Percentiles rank a stretch among this genome's conserved stretches.
phyloP scores from a whole-genome alignment of 2,329 filamentous ascomycete species.

The Alternaria gaisen region DNA sequence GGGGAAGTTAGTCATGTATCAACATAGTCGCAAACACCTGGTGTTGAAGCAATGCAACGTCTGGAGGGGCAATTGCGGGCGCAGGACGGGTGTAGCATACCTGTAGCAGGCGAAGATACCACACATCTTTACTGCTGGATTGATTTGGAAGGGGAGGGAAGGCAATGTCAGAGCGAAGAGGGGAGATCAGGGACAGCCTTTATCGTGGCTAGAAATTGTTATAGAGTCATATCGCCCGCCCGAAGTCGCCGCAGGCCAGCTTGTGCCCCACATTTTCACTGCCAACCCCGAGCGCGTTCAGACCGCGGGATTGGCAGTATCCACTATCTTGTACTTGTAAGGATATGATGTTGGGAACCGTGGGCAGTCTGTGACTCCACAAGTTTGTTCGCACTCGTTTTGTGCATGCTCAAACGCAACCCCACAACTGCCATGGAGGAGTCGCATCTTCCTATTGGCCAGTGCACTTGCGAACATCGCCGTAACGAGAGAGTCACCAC shows the following conservation, averaged over 20 bases:
- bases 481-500: neutral
- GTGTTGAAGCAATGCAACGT: conserved; percentile 5
- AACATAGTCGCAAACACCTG: conserved; percentile 15
- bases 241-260: conserved; percentile 24
- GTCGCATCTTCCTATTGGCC: conserved; percentile 24
- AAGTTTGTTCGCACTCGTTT: conserved; percentile 2
- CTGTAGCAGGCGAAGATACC: conserved; percentile 95
- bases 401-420: conserved; percentile 11
- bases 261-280: conserved; percentile 4
- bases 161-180: conserved; percentile 14
- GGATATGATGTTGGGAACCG: conserved; percentile 7
- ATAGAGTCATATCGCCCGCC: conserved; percentile 32
- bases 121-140: conserved; percentile 73
- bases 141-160: conserved; percentile 13
- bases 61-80: conserved; percentile 34
- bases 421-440: conserved; percentile 12
- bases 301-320: conserved; percentile 3
- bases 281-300: conserved; percentile 1
- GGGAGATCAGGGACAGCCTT: conserved; percentile 9
- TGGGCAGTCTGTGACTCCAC: neutral
- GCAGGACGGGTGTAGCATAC: conserved; percentile 57
- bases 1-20: conserved; percentile 41
- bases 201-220: conserved; percentile 30
- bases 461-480: conserved; percentile 24
- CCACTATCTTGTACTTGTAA: conserved; percentile 10